Evolutionary conservation across 305 asterid species (phyloP), one percentile per base, ranked within the genome.

Genomic region (Solanum chacoense): DNA sequence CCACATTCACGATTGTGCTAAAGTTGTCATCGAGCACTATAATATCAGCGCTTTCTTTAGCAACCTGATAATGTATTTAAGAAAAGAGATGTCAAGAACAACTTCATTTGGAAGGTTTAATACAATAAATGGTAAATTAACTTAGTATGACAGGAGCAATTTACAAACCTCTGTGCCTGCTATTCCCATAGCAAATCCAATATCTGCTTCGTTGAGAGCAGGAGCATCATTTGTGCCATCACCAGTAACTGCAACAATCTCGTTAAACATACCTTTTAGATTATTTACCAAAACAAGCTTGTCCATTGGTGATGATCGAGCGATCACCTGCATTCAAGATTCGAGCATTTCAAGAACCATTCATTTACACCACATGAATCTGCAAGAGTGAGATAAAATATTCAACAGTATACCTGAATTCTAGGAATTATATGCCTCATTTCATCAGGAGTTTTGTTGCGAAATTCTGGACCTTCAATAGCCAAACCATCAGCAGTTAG

Each of bases 191-290:
- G 99, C 98, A 93, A 97, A 92, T 90, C 99, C 99, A 84, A 97
- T 97, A 88, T 97, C 98, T 73, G 99, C 96, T 90, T 95, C 98
- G 78, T 94, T 98, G 94, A 97, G 91, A 89, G 99, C 99, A 72
- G 99, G 99, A 80, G 99, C 99, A 89, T 97, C 99, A 87, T 97
- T 97, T 34, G 99, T 96, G 86, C 99, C 99, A 89, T 96, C 99
- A 81, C 99, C 99, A 6, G 99, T 97, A 80, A 97, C 99, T 72
- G 99, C 99, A 88, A 95, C 96, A 78, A 96, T 99, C 89, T 97
- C 96, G 90, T 88, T 89, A 79, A 92, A 95, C 92, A 76, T 87
- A 50, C 92, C 91, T 93, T 98, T 93, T 36, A 95, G 90, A 55
- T 92, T 93, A 93, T 93, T 93, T 77, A 96, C 99, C 78, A 97